phyloP scores from a whole-genome alignment of 2,329 filamentous ascomycete genomes.

The Sclerotinia glacialis region DNA sequence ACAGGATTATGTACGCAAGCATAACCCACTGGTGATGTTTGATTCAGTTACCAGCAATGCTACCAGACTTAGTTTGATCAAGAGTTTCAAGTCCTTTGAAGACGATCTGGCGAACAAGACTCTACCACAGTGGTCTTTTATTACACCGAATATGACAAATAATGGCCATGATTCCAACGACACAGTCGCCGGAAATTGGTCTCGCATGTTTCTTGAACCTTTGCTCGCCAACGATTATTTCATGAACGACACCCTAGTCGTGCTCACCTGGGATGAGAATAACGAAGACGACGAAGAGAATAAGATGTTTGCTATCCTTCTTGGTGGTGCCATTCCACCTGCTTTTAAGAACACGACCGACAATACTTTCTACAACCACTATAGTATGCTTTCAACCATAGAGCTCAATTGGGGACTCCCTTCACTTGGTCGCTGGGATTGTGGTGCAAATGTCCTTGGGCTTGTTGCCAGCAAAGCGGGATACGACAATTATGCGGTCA shows the following conservation, averaged over 20 bases:
- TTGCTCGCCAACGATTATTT: conserved; percentile 50
- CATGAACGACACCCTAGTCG: conserved; percentile 51
- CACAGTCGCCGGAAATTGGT: conserved; percentile 49
- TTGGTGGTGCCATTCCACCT: conserved; percentile 51
- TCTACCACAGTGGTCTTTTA: conserved; percentile 63
- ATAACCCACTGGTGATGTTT: conserved; percentile 54
- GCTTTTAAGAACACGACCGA: conserved; percentile 50
- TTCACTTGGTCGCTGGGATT: conserved; percentile 44
- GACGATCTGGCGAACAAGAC: conserved; percentile 53
- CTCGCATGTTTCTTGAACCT: conserved; percentile 50
- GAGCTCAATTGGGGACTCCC: conserved; percentile 44
- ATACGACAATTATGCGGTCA: conserved; percentile 27
- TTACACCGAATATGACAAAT: conserved; percentile 61
- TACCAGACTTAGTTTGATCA: conserved; percentile 54
- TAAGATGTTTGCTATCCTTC: conserved; percentile 51
- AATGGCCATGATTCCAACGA: conserved; percentile 60
- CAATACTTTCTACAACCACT: conserved; percentile 48
- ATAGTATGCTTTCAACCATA: conserved; percentile 42
- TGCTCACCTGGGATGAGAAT: conserved; percentile 57
- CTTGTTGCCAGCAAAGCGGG: conserved; percentile 34
- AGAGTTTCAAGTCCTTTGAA: conserved; percentile 61
- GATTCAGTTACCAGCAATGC: conserved; percentile 51
- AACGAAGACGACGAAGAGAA: conserved; percentile 51
- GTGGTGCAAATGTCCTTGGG: conserved; percentile 35
- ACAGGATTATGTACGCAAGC: conserved; percentile 64